phyloP scores from a whole-genome alignment of 495 filamentous ascomycete genomes.

The Aspergillus kassunensis region DNA sequence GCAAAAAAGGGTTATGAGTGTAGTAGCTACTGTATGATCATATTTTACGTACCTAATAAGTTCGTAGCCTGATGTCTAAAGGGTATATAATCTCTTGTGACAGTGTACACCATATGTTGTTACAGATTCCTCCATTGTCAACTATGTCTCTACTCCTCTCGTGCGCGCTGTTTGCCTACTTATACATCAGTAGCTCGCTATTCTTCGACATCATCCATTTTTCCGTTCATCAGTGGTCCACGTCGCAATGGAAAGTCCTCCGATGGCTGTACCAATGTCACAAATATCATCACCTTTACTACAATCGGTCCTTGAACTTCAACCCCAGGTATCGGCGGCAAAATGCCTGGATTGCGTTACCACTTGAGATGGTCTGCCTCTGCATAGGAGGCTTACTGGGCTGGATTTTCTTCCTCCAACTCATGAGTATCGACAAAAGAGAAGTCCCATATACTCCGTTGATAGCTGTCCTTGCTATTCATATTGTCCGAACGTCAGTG shows the following conservation, averaged over 20 bases:
- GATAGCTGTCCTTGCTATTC: background rate
- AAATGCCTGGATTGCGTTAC: conserved; percentile 17
- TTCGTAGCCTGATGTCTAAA: too few relatives aligned
- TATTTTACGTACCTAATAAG: too few relatives aligned
- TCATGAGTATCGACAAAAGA: background rate
- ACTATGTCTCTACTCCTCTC: background rate
- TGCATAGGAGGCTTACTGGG: conserved; percentile 9
- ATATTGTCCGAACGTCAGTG: background rate
- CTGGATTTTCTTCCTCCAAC: conserved; percentile 1
- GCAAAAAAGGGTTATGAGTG: too few relatives aligned
- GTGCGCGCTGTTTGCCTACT: background rate
- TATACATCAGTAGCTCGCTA: conserved; percentile 14
- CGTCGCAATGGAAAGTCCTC: conserved; percentile 14
- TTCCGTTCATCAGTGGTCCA: conserved; percentile 16
- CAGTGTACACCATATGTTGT: too few relatives aligned
- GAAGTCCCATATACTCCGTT: background rate
- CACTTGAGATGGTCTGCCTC: conserved; percentile 15
- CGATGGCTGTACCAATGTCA: conserved; percentile 17
- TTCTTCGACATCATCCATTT: conserved; percentile 21
- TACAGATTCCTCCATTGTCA: too few relatives aligned
- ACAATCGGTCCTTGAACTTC: conserved; percentile 17
- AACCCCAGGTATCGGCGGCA: conserved; percentile 13
- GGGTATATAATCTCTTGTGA: too few relatives aligned
- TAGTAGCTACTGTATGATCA: too few relatives aligned
- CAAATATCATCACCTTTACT: conserved; percentile 23